phyloP scores from a whole-genome alignment of 805 yeast genomes.

The Monosporozyma unispora region DNA sequence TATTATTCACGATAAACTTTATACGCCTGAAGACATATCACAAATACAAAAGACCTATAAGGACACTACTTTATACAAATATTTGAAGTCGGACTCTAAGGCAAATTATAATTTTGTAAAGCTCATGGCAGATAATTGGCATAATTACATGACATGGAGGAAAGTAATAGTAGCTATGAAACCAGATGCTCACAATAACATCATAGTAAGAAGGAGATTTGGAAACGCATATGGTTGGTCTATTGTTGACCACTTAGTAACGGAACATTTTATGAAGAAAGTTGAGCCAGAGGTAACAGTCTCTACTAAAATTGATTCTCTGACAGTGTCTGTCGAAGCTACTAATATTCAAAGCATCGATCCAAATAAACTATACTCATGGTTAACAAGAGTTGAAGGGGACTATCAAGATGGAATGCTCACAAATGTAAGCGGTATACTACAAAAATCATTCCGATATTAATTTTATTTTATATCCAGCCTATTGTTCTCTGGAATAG shows the following conservation, averaged over 20 bases:
- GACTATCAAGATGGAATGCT: not conserved
- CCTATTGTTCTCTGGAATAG: too few species aligned
- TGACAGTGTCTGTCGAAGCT: not conserved
- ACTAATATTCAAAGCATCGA: not conserved
- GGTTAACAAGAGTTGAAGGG: not conserved
- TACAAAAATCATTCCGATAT: not conserved
- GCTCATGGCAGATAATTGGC: conserved; percentile 84
- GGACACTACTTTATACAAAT: conserved; percentile 22
- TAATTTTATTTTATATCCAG: not conserved
- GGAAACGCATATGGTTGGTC: conserved; percentile 86
- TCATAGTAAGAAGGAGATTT: conserved; percentile 76
- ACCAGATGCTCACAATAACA: conserved; percentile 94
- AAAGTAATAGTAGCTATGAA: conserved; percentile 75
- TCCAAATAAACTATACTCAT: conserved; percentile 2
- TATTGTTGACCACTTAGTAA: conserved; percentile 55
- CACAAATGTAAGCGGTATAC: not conserved
- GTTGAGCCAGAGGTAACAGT: not conserved
- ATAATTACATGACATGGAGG: conserved; percentile 74
- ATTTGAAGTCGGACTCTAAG: conserved; percentile 22
- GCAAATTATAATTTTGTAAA: conserved; percentile 74
- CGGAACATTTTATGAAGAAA: conserved; percentile 42
- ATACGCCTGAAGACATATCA: conserved; percentile 35
- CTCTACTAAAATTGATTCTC: not conserved
- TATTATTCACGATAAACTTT: conserved; percentile 56
- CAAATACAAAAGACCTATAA: not conserved